Percentiles rank a stretch among this genome's conserved stretches.
Evolutionary conservation across 2,329 filamentous ascomycete genomes (phyloP).

Genomic region (Bipolaris oryzae): DNA sequence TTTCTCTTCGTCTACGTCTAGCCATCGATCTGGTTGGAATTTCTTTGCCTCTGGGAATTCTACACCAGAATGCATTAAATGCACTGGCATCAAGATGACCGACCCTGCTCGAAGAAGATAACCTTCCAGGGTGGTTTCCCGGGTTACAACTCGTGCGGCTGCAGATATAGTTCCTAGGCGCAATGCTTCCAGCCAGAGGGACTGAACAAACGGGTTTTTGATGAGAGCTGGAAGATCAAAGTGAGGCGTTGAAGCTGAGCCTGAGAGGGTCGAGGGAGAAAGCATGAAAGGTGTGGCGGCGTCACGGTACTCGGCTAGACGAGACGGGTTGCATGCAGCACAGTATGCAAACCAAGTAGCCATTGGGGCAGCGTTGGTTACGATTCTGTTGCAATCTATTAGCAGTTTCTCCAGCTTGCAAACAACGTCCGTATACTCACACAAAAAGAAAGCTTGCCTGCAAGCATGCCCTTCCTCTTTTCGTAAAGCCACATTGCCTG

Average conservation of each 20-base stretch:
- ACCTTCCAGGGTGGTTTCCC: background rate
- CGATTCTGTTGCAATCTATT: background rate
- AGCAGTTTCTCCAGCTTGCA: background rate
- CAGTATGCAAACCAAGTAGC: slow-evolving; percentile 4
- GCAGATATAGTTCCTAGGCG: background rate
- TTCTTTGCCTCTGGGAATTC: background rate
- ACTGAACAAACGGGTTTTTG: background rate
- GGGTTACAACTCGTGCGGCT: slow-evolving; percentile 1
- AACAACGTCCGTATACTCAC: background rate
- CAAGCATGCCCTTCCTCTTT: background rate
- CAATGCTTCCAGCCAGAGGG: background rate
- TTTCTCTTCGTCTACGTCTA: background rate
- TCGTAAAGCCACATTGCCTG: background rate
- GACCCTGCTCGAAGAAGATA: slow-evolving; percentile 1
- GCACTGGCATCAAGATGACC: background rate
- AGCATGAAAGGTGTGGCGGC: background rate
- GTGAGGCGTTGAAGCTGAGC: background rate
- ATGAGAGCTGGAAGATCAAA: background rate
- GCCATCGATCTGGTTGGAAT: slow-evolving; percentile 1
- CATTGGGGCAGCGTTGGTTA: slow-evolving; percentile 2
- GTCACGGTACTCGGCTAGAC: background rate
- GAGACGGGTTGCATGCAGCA: background rate
- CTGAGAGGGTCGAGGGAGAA: background rate
- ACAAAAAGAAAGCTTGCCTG: slow-evolving; percentile 1
- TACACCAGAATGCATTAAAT: background rate